Conservation (phyloP, 2,329 filamentous ascomycete genomes). For the Aureobasidium musti region DNA sequence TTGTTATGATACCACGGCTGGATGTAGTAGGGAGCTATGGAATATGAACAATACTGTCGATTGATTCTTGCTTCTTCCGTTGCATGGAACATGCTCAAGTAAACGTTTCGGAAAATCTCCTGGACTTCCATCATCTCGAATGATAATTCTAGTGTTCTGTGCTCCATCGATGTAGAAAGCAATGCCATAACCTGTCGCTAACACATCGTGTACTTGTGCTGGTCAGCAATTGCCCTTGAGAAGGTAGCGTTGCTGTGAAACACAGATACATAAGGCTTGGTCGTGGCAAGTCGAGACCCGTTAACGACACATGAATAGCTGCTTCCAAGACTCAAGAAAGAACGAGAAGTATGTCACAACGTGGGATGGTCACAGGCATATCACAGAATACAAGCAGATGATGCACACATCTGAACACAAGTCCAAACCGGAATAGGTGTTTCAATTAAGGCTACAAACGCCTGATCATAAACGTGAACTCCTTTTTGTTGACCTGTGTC, state of each 20-base stretch:
- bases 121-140: neutral
- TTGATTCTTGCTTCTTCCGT: neutral
- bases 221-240: neutral
- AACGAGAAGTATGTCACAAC: too few relatives aligned
- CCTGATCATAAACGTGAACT: neutral
- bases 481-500: neutral
- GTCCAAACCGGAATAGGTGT: neutral
- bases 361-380: neutral
- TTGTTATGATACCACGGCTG: constrained; percentile 26
- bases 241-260: neutral
- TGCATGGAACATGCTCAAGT: neutral
- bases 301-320: too few relatives aligned
- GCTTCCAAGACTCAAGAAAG: too few relatives aligned
- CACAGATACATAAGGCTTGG: too few relatives aligned
- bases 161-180: neutral
- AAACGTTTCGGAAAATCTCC: too few relatives aligned
- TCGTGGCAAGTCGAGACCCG: too few relatives aligned
- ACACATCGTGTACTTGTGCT: neutral
- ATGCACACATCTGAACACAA: too few relatives aligned
- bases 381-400: neutral
- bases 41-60: constrained; percentile 1
- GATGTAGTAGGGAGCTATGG: constrained; percentile 7
- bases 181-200: neutral
- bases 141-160: neutral
- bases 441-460: constrained; percentile 2